Evolutionary conservation across 2,329 filamentous ascomycete species (phyloP), one percentile per base, ranked within the genome.

Genomic region (Elsinoe ampelina): DNA sequence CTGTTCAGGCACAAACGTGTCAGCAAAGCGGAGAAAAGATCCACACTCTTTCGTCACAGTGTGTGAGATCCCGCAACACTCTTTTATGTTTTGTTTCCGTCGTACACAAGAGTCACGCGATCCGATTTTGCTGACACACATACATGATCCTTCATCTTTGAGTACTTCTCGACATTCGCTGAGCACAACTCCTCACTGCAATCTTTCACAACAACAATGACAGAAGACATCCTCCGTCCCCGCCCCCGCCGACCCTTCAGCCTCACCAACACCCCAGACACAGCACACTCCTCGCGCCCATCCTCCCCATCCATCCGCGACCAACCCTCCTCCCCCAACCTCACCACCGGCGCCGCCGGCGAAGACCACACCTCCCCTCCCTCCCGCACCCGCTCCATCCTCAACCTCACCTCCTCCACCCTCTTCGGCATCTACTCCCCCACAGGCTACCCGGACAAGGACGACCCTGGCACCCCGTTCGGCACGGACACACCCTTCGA

Each of bases 341-440:
- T 17, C 58, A 48, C 58, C 30, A 47, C 56, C 5, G 32, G 26
- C n/a, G 39, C 50, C 2, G 47, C 51, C 15, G 63, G 66, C 26
- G 34, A 52, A n/a, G 65, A 63, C 17, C 58, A 57, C 17, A 55
- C 48, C 32, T 34, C 75, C 82, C 62, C 85, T 1, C 67, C 68
- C 42, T 63, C 80, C 66, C 83, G 88, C 58, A 87, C 85, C 20
- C 83, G 86, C 62, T 95, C 89, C 8, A 81, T 89, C 58, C 76
- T 90, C 66, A 95, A 96, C 68, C 79, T 98, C 59, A 95, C 89
- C 3, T 85, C 87, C 8, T 91, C 89, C 1, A 95, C 93, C 0
- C 80, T 98, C 4, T 87, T 86, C 63, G 92, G 93, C 56, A 98
- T 98, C 65, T 98, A 95, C 75, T 84, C 84, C 10, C 83, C 83